phyloP scores from a whole-genome alignment of 495 filamentous ascomycete genomes.

The Daldinia childiae region DNA sequence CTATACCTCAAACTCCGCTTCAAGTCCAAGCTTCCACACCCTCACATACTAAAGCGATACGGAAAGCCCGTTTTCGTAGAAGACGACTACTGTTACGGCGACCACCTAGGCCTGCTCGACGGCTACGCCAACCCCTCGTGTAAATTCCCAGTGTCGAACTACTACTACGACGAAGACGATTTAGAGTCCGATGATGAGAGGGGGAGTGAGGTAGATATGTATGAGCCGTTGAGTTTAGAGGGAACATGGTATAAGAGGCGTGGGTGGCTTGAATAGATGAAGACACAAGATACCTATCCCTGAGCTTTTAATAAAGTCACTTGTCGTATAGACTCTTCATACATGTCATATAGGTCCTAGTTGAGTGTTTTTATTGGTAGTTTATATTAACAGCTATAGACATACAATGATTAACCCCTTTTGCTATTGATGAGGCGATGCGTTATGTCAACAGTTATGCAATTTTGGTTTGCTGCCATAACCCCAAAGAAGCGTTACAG shows the following conservation, averaged over 20 bases:
- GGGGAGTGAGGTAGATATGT: neutral
- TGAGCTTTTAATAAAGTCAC: neutral
- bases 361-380: too few species aligned
- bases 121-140: neutral
- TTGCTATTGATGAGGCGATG: neutral
- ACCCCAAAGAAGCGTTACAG: neutral
- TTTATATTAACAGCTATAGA: neutral
- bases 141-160: neutral
- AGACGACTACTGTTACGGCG: neutral
- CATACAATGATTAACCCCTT: neutral
- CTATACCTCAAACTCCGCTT: neutral
- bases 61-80: neutral
- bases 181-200: neutral
- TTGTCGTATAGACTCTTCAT: neutral
- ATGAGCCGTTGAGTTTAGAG: neutral
- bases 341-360: neutral
- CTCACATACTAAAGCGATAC: neutral
- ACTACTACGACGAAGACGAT: neutral
- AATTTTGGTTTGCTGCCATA: neutral
- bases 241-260: neutral
- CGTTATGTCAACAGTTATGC: neutral
- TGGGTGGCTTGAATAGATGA: neutral
- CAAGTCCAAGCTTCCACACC: neutral
- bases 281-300: neutral
- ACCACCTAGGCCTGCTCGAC: neutral